Base-by-base conservation (phyloP, 2,329 filamentous ascomycete genomes). In the Diaporthe ampelina region DNA sequence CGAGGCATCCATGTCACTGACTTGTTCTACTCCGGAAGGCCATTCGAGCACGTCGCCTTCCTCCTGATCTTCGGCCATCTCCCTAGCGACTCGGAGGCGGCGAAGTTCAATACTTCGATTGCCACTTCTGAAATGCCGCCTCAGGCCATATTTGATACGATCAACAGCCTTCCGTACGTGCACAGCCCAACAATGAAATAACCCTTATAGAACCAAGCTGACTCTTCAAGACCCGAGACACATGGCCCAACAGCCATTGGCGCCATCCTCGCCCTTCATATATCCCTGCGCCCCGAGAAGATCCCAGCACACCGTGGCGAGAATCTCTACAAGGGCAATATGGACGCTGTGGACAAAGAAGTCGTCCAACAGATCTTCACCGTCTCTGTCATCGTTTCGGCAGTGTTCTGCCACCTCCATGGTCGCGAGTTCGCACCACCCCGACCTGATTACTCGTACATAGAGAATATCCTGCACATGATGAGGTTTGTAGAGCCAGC, bases 381-480 rank as follows among this genome's bases (percentile, higher is more conserved):
- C 21, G 45, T 26, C 63, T 9, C 32, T 7, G 48, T 29, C 32
- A 40, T 67, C 29, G 21, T 29, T 19, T 32, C 63, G 10, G 63
- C 63, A 11, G 13, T 67, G 11, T 67, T 67, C 63, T 67, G 63
- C n/a, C 63, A 45, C 29, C 63, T 68, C 63, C 48, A 68, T n/a
- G 63, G 63, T 11, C 63, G 63, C 13, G 63, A 68, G 4, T 68
- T 68, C n/a, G 32, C 48, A 8, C 63, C 48, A 5, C 48, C 48
- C 15, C n/a, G 37, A 3, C 15, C 32, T 50, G 0, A 13, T 11
- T 68, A 68, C n/a, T 54, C 63, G 1, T 54, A 68, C n/a, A n/a
- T 54, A 19, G 63, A 68, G 63, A 68, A 68, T n/a, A 54, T 54
- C n/a, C 48, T 68, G 8, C 63, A 40, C 63, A 67, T 67, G 63